These are phyloP conservation scores for Fusarium piperis DNA, from an alignment of 2,329 filamentous ascomycete species.

Conservation along the genomic window DNA sequence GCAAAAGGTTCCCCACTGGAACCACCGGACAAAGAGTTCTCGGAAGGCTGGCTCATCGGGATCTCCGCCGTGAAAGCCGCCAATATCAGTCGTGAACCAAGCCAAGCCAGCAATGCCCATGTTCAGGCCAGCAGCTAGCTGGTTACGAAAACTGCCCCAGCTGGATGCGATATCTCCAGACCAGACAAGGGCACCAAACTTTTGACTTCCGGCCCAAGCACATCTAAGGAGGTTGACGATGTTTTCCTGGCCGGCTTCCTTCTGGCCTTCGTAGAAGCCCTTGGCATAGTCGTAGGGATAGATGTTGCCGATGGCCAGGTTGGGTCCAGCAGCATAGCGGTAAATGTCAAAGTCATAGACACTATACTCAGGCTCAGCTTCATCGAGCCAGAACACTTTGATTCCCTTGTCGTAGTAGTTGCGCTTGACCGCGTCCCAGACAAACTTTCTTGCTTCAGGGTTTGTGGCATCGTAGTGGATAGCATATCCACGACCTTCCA, in stretches of 20 bases:
- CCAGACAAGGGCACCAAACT: conserved; percentile 73
- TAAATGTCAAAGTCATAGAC: conserved; percentile 75
- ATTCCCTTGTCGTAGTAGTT: conserved; percentile 73
- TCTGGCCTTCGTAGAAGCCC: conserved; percentile 69
- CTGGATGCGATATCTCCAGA: conserved; percentile 73
- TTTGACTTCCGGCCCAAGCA: conserved; percentile 66
- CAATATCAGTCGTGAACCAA: conserved; percentile 78
- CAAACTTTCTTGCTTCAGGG: conserved; percentile 64
- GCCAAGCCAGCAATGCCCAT: conserved; percentile 72
- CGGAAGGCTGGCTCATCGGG: conserved; percentile 64
- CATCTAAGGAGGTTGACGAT: conserved; percentile 65
- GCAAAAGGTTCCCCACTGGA: conserved; percentile 74
- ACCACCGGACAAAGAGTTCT: conserved; percentile 74
- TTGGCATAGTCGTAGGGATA: conserved; percentile 68
- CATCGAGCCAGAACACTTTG: conserved; percentile 74
- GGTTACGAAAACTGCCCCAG: conserved; percentile 67
- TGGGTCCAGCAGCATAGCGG: conserved; percentile 50
- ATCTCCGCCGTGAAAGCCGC: conserved; percentile 74
- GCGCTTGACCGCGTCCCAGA: conserved; percentile 67
- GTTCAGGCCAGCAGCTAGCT: conserved; percentile 71
- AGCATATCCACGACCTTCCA: conserved; percentile 68
- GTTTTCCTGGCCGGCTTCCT: conserved; percentile 60
- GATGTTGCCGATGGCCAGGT: conserved; percentile 63
- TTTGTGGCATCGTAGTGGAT: conserved; percentile 73
- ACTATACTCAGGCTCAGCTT: conserved; percentile 73